Conservation (phyloP, 768 basidiomycete species). For the Chlorophyllum brunneum region DNA sequence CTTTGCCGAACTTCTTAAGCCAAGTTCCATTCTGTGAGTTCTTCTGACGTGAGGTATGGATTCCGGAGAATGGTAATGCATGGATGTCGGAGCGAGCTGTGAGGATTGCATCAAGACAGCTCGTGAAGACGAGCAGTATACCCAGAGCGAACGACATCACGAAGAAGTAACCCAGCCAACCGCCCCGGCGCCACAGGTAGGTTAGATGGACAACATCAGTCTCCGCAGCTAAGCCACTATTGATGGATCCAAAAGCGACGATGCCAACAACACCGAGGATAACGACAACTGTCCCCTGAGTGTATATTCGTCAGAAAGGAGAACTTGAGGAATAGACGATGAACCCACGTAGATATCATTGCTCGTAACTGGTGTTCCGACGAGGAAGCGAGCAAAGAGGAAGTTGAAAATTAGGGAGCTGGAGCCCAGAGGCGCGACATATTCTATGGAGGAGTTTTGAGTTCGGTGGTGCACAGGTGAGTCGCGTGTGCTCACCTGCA, state of each 20-base stretch:
- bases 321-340: not conserved
- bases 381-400: slow-evolving; percentile 85
- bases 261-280: slow-evolving; percentile 85
- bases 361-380: slow-evolving; percentile 79
- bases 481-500: slow-evolving; percentile 47
- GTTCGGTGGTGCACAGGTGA: not conserved
- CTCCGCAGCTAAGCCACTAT: slow-evolving; percentile 71
- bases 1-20: slow-evolving; percentile 19
- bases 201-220: slow-evolving; percentile 76
- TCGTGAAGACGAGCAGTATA: slow-evolving; percentile 62
- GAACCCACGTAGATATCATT: slow-evolving; percentile 74
- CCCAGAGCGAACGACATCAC: slow-evolving; percentile 68
- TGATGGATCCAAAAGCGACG: slow-evolving; percentile 82
- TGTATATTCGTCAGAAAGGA: not conserved
- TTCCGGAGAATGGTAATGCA: slow-evolving; percentile 46
- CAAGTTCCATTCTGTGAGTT: slow-evolving; percentile 1
- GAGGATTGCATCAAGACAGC: slow-evolving; percentile 72
- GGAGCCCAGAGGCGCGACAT: slow-evolving; percentile 93
- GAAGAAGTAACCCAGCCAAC: slow-evolving; percentile 92
- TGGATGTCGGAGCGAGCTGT: slow-evolving; percentile 65
- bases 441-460: slow-evolving; percentile 49
- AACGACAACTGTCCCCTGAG: slow-evolving; percentile 77
- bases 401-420: slow-evolving; percentile 96
- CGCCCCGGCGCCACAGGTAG: slow-evolving; percentile 76
- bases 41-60: slow-evolving; percentile 14